Evolutionary conservation across 768 basidiomycete species (phyloP), one percentile per base, ranked within the genome.

Genomic region (Boletus tylopilopsis): DNA sequence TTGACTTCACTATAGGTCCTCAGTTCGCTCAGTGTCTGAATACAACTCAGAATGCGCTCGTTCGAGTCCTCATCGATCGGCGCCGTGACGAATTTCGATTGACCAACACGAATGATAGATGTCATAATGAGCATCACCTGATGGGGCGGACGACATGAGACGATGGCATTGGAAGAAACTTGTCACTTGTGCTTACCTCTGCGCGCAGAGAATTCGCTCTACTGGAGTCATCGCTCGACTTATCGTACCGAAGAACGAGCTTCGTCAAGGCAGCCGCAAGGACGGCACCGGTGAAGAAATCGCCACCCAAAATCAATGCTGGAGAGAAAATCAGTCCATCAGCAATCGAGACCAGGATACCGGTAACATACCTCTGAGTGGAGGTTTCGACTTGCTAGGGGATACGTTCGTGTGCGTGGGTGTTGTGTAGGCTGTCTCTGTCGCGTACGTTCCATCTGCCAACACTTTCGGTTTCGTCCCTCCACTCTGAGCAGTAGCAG

Each of bases 31-130:
- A 99, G 74, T 1, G 94, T 92, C 64, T 92, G 88, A 45, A 99
- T 87, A 71, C 96, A 99, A 68, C 87, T 90, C 77, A 96, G 81
- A 69, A 99, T 92, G 22, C 96, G 85, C 69, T 99, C 96, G 57
- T 83, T 87, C 6, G 93, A 94, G 67, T 99, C 96, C 66, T 99
- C 96, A 72, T 99, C 96, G 56, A 99, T 99, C n/a, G 90, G 88
- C 2, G 85, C 86, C 0, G 90, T 83, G 37, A 87, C 89, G 58
- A 95, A 94, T 64, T 94, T 95, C 46, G 93, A 94, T 71, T 98
- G 95, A 32, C 96, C 96, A 47, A 97, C 91, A 41, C 96, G 92
- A 64, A 98, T 90, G 64, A 94, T 77, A 9, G 94, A 96, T 1
- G 94, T 86, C 96, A 99, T 97, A 66, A 98, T 92, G 46, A 99